Conservation (phyloP, 495 filamentous ascomycete species). For the Aspergillus wentii region DNA sequence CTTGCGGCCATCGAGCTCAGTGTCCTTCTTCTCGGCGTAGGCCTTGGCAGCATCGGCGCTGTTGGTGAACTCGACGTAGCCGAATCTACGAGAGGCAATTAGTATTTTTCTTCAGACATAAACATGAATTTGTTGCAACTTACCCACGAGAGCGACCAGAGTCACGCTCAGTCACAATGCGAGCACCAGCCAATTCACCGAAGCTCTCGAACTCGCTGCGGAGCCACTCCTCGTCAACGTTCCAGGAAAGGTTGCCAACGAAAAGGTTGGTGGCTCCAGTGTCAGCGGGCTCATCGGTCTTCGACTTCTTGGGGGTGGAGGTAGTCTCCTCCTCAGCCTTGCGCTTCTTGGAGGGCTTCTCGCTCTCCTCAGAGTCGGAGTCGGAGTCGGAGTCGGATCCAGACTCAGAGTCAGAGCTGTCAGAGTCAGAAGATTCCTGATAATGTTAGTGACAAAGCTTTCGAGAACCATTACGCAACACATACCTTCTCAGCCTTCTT, state of each 20-base stretch:
- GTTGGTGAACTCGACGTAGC: slow-evolving; percentile 86
- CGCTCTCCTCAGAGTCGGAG: slow-evolving; percentile 27
- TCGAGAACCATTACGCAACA: slow-evolving; percentile 4
- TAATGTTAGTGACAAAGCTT: background rate
- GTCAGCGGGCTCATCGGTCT: slow-evolving; percentile 62
- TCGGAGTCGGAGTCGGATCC: slow-evolving; percentile 6
- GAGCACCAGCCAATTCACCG: slow-evolving; percentile 68
- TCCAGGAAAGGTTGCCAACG: slow-evolving; percentile 93
- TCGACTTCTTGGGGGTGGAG: slow-evolving; percentile 74
- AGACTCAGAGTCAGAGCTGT: slow-evolving; percentile 3
- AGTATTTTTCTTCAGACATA: slow-evolving; percentile 10
- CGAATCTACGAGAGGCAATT: slow-evolving; percentile 55
- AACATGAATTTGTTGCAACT: too few species aligned
- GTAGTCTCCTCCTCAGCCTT: slow-evolving; percentile 70
- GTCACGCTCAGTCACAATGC: slow-evolving; percentile 80
- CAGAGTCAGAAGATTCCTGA: slow-evolving; percentile 3
- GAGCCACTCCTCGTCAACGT: slow-evolving; percentile 88
- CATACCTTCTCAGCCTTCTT: slow-evolving; percentile 31
- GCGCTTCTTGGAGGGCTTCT: slow-evolving; percentile 73
- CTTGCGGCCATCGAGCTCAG: slow-evolving; percentile 75
- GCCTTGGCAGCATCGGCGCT: slow-evolving; percentile 69
- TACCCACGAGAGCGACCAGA: slow-evolving; percentile 82
- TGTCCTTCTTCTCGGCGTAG: slow-evolving; percentile 71
- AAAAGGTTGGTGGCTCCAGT: slow-evolving; percentile 72
- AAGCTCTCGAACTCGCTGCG: slow-evolving; percentile 79